These are phyloP conservation scores for Citrullus amarus DNA, from an alignment of 306 rosid genomes.

Conservation along the genomic window DNA sequence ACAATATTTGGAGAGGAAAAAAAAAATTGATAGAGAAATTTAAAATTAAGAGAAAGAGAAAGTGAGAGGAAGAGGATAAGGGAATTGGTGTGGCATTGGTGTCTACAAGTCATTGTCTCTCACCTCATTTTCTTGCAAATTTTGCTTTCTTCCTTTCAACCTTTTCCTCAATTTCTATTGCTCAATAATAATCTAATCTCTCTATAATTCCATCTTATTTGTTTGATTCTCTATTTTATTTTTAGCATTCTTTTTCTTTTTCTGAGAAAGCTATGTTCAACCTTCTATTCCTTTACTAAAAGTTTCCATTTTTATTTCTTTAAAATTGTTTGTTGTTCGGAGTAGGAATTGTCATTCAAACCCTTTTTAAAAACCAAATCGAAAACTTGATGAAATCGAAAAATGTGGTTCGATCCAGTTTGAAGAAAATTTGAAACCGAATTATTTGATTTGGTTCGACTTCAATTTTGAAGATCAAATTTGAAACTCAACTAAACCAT, in stretches of 20 bases:
- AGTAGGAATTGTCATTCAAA: too few relatives aligned
- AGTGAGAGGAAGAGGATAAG: neutral
- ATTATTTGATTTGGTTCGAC: too few relatives aligned
- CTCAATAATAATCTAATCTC: neutral
- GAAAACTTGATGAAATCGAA: too few relatives aligned
- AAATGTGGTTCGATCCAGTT: too few relatives aligned
- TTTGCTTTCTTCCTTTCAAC: neutral
- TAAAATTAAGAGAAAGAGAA: neutral
- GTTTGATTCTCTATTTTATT: neutral
- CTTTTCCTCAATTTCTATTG: neutral
- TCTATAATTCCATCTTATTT: neutral
- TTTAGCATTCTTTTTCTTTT: neutral
- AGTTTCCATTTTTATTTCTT: too few relatives aligned
- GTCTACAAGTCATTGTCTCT: neutral
- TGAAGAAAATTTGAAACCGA: too few relatives aligned
- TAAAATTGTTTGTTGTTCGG: too few relatives aligned
- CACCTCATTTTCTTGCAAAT: neutral
- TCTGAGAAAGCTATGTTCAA: too few relatives aligned
- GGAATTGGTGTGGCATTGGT: neutral
- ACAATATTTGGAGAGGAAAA: neutral
- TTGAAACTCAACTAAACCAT: too few relatives aligned
- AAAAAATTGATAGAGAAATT: neutral
- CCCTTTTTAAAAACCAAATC: too few relatives aligned
- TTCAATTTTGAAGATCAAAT: too few relatives aligned
- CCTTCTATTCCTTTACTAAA: neutral